Conservation (phyloP, 177 flowering plant genomes). For the Vitis hybrid region DNA sequence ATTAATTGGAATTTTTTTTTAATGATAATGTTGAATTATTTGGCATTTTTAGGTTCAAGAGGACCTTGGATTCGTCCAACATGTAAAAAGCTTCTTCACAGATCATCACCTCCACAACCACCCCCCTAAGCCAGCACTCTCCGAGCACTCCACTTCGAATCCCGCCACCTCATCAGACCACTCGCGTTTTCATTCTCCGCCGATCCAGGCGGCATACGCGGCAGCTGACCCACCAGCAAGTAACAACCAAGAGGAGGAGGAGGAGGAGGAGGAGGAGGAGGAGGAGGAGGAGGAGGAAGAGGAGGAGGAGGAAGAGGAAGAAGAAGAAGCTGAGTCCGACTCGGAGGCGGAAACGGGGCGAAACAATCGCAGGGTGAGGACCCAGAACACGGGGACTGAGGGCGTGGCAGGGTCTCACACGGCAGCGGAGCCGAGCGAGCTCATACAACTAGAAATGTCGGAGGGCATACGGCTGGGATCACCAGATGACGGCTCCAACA, state of each 20-base stretch:
- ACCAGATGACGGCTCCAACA: constrained; percentile 74
- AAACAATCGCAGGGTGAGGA: not conserved
- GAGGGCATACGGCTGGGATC: constrained; percentile 82
- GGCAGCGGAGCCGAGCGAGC: constrained; percentile 55
- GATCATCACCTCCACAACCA: constrained; percentile 37
- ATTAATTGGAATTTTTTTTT: not conserved
- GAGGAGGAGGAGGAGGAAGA: constrained; percentile 29
- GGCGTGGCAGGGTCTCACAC: not conserved
- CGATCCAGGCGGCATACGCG: constrained; percentile 22
- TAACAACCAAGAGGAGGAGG: constrained; percentile 7
- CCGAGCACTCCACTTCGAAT: constrained; percentile 90
- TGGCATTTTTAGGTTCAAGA: constrained; percentile 55
- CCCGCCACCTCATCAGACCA: constrained; percentile 49
- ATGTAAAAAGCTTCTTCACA: constrained; percentile 58
- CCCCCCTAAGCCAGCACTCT: constrained; percentile 81
- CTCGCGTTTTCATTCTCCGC: constrained; percentile 38
- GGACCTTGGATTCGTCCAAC: constrained; percentile 55
- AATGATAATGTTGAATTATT: too few species aligned
- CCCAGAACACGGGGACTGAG: not conserved
- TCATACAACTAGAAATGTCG: constrained; percentile 80
- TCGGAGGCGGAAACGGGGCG: constrained; percentile 47
- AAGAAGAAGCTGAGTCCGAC: constrained; percentile 44
- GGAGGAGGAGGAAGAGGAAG: constrained; percentile 47
- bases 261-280: constrained; percentile 9
- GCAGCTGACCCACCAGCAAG: constrained; percentile 19